These are phyloP conservation scores for Phellopilus nigrolimitatus DNA, from an alignment of 1,284 basidiomycete genomes.

Conservation along the genomic window DNA sequence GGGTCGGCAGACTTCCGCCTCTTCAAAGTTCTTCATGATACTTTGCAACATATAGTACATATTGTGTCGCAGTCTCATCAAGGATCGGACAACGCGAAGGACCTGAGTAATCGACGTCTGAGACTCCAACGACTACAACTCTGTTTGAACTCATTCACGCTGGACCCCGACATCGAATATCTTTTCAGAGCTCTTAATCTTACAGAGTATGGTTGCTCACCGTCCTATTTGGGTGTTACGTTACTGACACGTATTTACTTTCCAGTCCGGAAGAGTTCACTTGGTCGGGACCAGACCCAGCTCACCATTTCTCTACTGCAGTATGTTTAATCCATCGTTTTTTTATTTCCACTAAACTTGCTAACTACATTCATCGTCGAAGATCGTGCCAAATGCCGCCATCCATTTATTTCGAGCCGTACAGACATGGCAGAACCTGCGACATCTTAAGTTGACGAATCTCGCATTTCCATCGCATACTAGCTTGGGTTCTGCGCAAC, in stretches of 20 bases:
- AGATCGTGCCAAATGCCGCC: slow-evolving; percentile 47
- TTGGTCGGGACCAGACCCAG: slow-evolving; percentile 56
- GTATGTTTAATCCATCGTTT: slow-evolving; percentile 32
- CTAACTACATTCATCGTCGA: slow-evolving; percentile 16
- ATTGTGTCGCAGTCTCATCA: background rate
- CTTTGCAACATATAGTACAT: slow-evolving; percentile 24
- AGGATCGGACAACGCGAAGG: background rate
- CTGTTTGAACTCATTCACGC: slow-evolving; percentile 40
- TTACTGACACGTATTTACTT: background rate
- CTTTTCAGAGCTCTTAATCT: slow-evolving; percentile 37
- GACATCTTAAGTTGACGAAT: slow-evolving; percentile 44
- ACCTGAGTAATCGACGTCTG: background rate
- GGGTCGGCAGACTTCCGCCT: slow-evolving; percentile 29
- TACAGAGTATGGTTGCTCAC: slow-evolving; percentile 35
- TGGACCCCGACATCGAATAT: slow-evolving; percentile 32
- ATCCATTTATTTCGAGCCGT: slow-evolving; percentile 41
- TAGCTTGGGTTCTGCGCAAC: background rate
- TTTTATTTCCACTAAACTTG: slow-evolving; percentile 3
- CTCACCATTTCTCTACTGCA: slow-evolving; percentile 55
- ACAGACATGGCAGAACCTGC: slow-evolving; percentile 39
- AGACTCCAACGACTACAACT: slow-evolving; percentile 25
- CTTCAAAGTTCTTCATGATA: slow-evolving; percentile 29
- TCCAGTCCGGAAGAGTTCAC: slow-evolving; percentile 43
- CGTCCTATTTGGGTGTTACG: background rate
- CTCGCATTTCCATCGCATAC: slow-evolving; percentile 29